Conservation (phyloP, 306 rosid species). For the Biancaea sappan region DNA sequence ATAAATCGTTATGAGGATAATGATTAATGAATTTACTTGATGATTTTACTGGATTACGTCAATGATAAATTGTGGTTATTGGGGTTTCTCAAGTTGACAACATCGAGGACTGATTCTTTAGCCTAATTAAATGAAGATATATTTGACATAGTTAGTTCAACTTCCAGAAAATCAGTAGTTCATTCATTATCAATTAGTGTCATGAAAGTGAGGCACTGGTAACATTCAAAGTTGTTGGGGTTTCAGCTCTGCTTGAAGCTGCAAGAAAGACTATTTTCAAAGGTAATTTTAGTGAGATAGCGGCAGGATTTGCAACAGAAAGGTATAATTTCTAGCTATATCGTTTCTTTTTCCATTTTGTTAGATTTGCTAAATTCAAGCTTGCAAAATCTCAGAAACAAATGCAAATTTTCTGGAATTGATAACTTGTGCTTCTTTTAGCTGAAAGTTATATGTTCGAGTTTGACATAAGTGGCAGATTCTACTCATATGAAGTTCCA, state of each 20-base stretch:
- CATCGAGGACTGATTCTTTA: not conserved
- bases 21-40: not conserved
- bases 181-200: constrained; percentile 10
- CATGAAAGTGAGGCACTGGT: constrained; percentile 7
- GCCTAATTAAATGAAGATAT: not conserved
- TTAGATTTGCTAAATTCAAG: not conserved
- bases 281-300: constrained; percentile 66
- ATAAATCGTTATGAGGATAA: not conserved
- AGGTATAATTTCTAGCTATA: constrained; percentile 71
- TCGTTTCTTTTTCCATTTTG: not conserved
- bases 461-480: not conserved
- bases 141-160: not conserved
- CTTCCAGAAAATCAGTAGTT: constrained; percentile 13
- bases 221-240: constrained; percentile 20
- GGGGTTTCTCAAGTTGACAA: not conserved
- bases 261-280: constrained; percentile 82
- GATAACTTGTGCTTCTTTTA: not conserved
- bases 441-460: no score
- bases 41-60: not conserved
- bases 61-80: not conserved
- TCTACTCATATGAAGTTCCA: not conserved
- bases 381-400: not conserved
- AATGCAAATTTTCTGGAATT: not conserved
- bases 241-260: constrained; percentile 94
- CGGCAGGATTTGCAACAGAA: constrained; percentile 77